These are phyloP conservation scores for Testicularia cyperi DNA, from an alignment of 1,284 basidiomycete species.

Conservation along the genomic window DNA sequence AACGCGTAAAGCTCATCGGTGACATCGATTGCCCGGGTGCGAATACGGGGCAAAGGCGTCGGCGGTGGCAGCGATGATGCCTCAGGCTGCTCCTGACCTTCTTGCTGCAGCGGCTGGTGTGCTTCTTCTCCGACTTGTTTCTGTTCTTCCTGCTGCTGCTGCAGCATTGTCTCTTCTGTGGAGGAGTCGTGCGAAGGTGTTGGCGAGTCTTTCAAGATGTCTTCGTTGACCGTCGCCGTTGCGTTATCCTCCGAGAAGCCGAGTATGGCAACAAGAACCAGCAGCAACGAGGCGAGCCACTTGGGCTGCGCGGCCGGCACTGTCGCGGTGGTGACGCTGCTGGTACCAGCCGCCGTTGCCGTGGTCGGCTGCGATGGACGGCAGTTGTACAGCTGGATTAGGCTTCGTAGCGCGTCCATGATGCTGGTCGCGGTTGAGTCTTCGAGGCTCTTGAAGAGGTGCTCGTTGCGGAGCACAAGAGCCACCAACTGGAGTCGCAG, in stretches of 20 bases:
- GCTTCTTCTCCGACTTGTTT: background rate
- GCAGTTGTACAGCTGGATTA: conserved; percentile 17
- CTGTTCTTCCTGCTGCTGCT: background rate
- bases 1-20: conserved; percentile 54
- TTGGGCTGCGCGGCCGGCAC: conserved; percentile 3
- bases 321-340: background rate
- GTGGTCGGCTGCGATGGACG: conserved; percentile 34
- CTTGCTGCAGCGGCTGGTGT: background rate
- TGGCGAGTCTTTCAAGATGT: too few relatives aligned
- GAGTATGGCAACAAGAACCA: conserved; percentile 64
- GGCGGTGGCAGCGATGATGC: too few relatives aligned
- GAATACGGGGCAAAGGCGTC: conserved; percentile 12
- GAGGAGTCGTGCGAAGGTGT: too few relatives aligned
- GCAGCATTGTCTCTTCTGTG: conserved; percentile 2
- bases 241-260: conserved; percentile 73
- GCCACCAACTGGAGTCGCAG: conserved; percentile 83
- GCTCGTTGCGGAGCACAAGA: conserved; percentile 74
- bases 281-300: conserved; percentile 35
- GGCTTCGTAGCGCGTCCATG: conserved; percentile 17
- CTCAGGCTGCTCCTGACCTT: too few relatives aligned
- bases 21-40: conserved; percentile 8
- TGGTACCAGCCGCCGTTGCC: background rate
- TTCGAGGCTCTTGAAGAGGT: conserved; percentile 68
- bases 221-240: conserved; percentile 63
- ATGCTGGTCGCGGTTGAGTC: conserved; percentile 61